A percentile compares a stretch with the other conserved stretches of the same genome.
phyloP scores from a whole-genome alignment of 2,329 filamentous ascomycete genomes.

The Ophiocordyceps camponoti-rufipedis region DNA sequence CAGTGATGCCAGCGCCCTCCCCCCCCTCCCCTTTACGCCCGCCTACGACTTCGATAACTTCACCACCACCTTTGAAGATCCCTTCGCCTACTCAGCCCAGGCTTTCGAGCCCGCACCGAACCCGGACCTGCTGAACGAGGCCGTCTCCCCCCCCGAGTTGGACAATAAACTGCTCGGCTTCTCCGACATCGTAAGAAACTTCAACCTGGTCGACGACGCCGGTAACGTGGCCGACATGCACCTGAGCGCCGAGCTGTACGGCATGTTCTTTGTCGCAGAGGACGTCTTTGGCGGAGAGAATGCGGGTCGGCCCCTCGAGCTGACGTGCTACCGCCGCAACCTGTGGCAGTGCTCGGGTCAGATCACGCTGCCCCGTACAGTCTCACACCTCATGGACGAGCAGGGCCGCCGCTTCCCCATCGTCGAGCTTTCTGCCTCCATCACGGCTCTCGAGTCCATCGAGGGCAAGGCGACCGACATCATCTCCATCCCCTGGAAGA shows the following conservation, averaged over 20 bases:
- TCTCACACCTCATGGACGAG: constrained; percentile 50
- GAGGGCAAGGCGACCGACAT: constrained; percentile 87
- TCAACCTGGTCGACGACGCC: constrained; percentile 45
- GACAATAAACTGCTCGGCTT: constrained; percentile 62
- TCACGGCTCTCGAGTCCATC: constrained; percentile 78
- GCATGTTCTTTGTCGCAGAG: constrained; percentile 79
- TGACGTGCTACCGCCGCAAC: constrained; percentile 91
- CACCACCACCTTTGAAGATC: constrained; percentile 45
- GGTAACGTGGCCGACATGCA: constrained; percentile 44
- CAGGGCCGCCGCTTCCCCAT: constrained; percentile 64
- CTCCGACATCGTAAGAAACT: constrained; percentile 41
- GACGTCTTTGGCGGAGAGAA: constrained; percentile 52
- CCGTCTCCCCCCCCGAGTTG: constrained; percentile 34
- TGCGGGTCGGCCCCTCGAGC: constrained; percentile 46
- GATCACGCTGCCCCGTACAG: constrained; percentile 57
- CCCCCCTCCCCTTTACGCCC: constrained; percentile 33
- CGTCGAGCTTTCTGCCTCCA: constrained; percentile 60
- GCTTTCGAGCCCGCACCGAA: constrained; percentile 26
- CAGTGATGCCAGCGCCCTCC: constrained; percentile 16
- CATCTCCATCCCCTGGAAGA: constrained; percentile 94
- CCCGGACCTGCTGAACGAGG: constrained; percentile 24
- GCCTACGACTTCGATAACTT: constrained; percentile 43
- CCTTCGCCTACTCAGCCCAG: constrained; percentile 38
- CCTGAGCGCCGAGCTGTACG: constrained; percentile 61
- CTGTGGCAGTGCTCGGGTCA: constrained; percentile 88